Conservation (phyloP, 768 basidiomycete species). For the Hericium coralloides region DNA sequence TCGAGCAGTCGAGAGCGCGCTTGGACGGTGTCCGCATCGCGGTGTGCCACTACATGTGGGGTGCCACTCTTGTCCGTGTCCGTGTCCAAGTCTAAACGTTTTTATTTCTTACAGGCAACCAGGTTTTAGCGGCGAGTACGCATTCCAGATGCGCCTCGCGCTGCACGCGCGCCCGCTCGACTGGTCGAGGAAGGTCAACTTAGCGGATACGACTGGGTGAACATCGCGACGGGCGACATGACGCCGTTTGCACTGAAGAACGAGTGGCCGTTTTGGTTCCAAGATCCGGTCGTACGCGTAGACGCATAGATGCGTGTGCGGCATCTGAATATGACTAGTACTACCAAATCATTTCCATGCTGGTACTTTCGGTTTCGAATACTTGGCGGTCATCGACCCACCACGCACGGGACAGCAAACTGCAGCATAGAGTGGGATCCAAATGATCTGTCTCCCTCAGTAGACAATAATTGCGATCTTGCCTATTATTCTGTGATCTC, state of each 20-base stretch:
- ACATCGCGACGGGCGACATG: constrained; percentile 66
- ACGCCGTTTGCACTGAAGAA: constrained; percentile 66
- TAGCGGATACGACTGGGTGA: constrained; percentile 67
- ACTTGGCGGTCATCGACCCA: too few species aligned
- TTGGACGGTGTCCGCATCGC: constrained; percentile 88
- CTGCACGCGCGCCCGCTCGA: constrained; percentile 79
- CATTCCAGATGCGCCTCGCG: constrained; percentile 64
- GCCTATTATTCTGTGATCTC: too few species aligned
- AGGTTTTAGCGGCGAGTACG: constrained; percentile 56
- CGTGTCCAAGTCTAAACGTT: constrained; percentile 1
- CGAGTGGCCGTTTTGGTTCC: constrained; percentile 90
- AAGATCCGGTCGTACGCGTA: constrained; percentile 63
- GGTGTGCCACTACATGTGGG: constrained; percentile 82
- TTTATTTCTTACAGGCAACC: constrained; percentile 39
- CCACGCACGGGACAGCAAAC: too few species aligned
- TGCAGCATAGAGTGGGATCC: too few species aligned
- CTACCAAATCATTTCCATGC: too few species aligned
- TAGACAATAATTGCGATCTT: too few species aligned
- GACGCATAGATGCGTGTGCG: too few species aligned
- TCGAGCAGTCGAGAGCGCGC: constrained; percentile 80
- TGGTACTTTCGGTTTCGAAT: too few species aligned
- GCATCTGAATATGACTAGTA: too few species aligned
- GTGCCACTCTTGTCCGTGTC: constrained; percentile 3
- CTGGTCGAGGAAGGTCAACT: constrained; percentile 75
- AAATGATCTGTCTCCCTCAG: too few species aligned